phyloP scores from a whole-genome alignment of 2,329 filamentous ascomycete species.

The Trichoderma oligosporum region DNA sequence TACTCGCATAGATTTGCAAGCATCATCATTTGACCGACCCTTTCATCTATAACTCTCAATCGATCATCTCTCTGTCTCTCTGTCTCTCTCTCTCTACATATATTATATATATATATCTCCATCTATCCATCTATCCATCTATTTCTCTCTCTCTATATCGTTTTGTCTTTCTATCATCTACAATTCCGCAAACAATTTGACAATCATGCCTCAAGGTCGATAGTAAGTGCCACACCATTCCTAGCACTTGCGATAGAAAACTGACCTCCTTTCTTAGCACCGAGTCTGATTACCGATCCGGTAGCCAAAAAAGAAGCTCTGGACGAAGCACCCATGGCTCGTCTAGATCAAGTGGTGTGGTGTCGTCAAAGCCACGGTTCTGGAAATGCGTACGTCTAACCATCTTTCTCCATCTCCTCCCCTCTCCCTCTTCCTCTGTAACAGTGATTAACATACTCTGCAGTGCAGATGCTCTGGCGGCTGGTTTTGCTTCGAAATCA shows the following conservation, averaged over 20 bases:
- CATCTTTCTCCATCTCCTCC: not conserved
- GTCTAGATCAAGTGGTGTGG: not conserved
- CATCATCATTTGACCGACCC: not conserved
- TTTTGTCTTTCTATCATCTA: not conserved
- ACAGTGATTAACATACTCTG: not conserved
- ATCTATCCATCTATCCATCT: not conserved
- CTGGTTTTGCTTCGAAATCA: slow-evolving; percentile 23
- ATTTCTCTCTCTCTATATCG: too few relatives aligned
- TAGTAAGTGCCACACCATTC: not conserved
- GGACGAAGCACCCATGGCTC: not conserved
- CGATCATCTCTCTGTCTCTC: not conserved
- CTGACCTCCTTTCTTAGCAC: slow-evolving; percentile 2
- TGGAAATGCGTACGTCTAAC: slow-evolving; percentile 23
- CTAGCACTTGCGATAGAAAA: not conserved
- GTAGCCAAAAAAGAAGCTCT: not conserved
- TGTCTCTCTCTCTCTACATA: too few relatives aligned
- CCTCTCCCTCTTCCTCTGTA: not conserved
- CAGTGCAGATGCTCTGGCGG: slow-evolving; percentile 24
- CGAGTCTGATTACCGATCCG: slow-evolving; percentile 1
- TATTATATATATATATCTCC: too few relatives aligned
- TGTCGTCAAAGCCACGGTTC: not conserved
- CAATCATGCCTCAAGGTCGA: slow-evolving; percentile 3
- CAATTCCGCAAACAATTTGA: not conserved
- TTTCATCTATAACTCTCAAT: not conserved
- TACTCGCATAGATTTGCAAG: too few relatives aligned